Percentiles rank a stretch among this genome's conserved stretches.
Conservation (phyloP, 106 monocot genomes). For the Dendrobium officinale region DNA sequence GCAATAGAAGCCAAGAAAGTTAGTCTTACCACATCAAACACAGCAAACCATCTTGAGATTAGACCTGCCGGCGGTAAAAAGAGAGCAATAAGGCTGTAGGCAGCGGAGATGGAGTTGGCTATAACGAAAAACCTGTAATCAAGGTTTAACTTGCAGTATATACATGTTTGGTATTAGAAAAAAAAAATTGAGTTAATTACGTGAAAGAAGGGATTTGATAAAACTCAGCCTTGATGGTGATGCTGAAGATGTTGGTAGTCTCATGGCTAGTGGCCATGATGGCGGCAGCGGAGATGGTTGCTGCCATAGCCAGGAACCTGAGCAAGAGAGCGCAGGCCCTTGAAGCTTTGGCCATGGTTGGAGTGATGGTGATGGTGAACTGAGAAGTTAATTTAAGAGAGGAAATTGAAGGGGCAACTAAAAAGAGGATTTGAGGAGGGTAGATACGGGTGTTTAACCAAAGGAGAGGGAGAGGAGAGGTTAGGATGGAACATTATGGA, state of each 20-base stretch:
- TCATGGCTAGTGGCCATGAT: constrained; percentile 62
- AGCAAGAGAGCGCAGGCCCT: constrained; percentile 21
- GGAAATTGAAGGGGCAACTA: background rate
- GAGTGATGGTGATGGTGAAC: background rate
- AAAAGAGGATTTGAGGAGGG: background rate
- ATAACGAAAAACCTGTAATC: constrained; percentile 55
- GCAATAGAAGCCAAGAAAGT: background rate
- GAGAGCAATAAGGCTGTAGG: constrained; percentile 39
- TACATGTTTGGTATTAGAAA: too few species aligned
- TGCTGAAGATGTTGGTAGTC: constrained; percentile 22
- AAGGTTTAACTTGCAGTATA: background rate
- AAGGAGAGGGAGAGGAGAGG: background rate
- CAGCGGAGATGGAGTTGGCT: constrained; percentile 32
- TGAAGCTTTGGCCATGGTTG: constrained; percentile 18
- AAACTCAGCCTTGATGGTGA: constrained; percentile 56
- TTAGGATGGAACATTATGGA: background rate
- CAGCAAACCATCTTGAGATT: constrained; percentile 25
- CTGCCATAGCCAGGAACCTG: constrained; percentile 31
- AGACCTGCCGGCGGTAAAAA: constrained; percentile 22
- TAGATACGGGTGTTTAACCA: background rate
- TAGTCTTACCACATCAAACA: constrained; percentile 42
- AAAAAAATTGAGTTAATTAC: constrained; percentile 10
- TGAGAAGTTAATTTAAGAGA: background rate
- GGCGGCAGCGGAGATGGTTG: constrained; percentile 32
- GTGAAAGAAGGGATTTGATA: constrained; percentile 37